phyloP scores from a whole-genome alignment of 305 asterid genomes.

The Salvia sclarea region DNA sequence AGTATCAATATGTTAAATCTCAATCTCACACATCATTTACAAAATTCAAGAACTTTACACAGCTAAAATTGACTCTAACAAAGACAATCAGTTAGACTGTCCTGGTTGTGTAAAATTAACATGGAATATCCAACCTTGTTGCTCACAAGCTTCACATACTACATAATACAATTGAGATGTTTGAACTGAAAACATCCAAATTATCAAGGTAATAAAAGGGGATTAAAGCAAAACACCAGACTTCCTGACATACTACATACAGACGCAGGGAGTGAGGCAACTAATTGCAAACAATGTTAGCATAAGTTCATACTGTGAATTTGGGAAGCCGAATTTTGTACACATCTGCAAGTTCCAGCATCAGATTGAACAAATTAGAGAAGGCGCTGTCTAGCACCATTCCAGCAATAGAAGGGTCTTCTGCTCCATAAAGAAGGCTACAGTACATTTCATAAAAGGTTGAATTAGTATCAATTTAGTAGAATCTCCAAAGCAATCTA shows the following conservation, averaged over 20 bases:
- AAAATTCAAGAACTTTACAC: constrained; percentile 6
- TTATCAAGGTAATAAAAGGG: not conserved
- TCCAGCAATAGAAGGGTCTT: constrained; percentile 99
- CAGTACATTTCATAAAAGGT: constrained; percentile 34
- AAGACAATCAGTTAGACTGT: not conserved
- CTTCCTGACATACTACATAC: not conserved
- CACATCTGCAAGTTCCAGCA: constrained; percentile 96
- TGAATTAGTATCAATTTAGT: constrained; percentile 6
- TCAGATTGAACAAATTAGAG: constrained; percentile 87
- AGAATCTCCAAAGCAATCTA: constrained; percentile 6
- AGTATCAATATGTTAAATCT: constrained; percentile 11
- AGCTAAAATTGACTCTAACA: constrained; percentile 10
- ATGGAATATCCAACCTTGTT: too few relatives aligned
- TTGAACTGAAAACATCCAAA: constrained; percentile 1
- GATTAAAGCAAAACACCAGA: constrained; percentile 13
- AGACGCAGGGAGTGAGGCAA: not conserved
- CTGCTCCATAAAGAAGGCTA: constrained; percentile 98
- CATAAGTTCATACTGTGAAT: constrained; percentile 62
- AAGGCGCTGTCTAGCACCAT: constrained; percentile 98
- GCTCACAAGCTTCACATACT: not conserved
- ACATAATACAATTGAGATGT: not conserved
- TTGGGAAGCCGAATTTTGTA: constrained; percentile 95
- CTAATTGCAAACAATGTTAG: constrained; percentile 19
- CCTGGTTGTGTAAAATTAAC: constrained; percentile 7
- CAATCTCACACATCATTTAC: not conserved